Base-by-base conservation (phyloP, 108 stramenopile genomes). In the Cyclotella cryptica region DNA sequence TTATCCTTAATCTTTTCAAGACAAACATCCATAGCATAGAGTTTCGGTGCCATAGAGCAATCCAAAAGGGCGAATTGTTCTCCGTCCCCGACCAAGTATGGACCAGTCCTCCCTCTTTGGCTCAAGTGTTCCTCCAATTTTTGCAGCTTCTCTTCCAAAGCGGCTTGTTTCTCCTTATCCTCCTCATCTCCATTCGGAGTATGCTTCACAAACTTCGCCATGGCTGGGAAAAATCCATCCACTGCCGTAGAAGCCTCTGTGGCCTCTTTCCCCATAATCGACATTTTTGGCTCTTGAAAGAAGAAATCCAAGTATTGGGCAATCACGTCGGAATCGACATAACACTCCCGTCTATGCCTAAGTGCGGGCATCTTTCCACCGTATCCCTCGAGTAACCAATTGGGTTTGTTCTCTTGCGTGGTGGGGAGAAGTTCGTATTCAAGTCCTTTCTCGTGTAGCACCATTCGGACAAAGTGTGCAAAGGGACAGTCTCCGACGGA, bases 401-500 rank as follows among this genome's bases (percentile, higher is more conserved):
- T 65, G 17, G 94, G 94, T 82, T 95, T 95, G 61, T 76, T 83
- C 14, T 89, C 89, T 49, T 51, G 69, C 14, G 86, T 83, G 17
- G 72, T 64, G 8, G 94, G 94, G 53, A 78, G 28, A 26, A 95
- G 59, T 9, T 90, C 80, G 55, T 95, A 95, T 14, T 89, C 84
- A 47, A 95, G 84, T 24, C 72, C 75, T 60, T 92, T 93, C 71
- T 93, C 92, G 58, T 89, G 81, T 27, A 95, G 77, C 5, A 95
- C 92, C 79, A 95, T 83, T 1, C 94, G 85, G 4, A 95, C 88
- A 69, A 72, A 87, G 74, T 95, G 94, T 0, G 89, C 92, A 76
- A 92, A 95, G 35, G 94, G 94, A 72, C 94, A 95, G 64, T 95
- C 94, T 15, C 94, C 94, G 0, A 90, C 82, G 19, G 87, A 82